Evolutionary conservation across 1,139 yeast species (phyloP).

Genomic region (Wickerhamiella pararugosa): DNA sequence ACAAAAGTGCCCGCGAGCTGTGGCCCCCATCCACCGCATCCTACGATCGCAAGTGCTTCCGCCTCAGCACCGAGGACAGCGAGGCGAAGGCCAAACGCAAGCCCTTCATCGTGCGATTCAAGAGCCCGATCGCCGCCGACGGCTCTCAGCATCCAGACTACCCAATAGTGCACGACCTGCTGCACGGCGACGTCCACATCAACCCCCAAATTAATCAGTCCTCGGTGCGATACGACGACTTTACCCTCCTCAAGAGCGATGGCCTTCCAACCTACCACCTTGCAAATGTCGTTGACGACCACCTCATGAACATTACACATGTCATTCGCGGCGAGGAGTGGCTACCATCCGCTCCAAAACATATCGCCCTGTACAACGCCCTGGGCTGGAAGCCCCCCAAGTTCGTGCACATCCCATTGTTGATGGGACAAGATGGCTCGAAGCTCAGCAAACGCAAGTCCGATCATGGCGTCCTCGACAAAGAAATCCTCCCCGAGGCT

Average conservation of each 20-base stretch:
- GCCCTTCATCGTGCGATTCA: conserved; percentile 23
- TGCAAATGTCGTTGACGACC: conserved; percentile 92
- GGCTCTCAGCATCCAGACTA: conserved; percentile 25
- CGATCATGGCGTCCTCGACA: conserved; percentile 37
- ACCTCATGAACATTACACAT: conserved; percentile 80
- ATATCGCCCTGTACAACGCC: conserved; percentile 69
- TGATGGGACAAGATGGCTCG: conserved; percentile 60
- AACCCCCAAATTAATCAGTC: conserved; percentile 61
- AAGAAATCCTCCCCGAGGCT: conserved; percentile 64
- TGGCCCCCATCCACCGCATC: conserved; percentile 87
- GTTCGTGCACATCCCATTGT: conserved; percentile 77
- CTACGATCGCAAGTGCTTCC: conserved; percentile 68
- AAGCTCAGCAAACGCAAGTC: conserved; percentile 79
- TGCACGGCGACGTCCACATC: conserved; percentile 61
- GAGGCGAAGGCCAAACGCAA: conserved; percentile 23
- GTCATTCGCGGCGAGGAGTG: conserved; percentile 97
- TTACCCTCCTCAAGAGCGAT: conserved; percentile 76
- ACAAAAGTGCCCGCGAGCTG: conserved; percentile 57
- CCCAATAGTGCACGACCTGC: conserved; percentile 50
- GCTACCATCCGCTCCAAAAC: conserved; percentile 93
- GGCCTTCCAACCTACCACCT: conserved; percentile 92
- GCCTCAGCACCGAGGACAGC: conserved; percentile 31
- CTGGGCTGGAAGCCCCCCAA: conserved; percentile 77
- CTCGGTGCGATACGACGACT: conserved; percentile 78
- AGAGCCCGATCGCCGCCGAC: conserved; percentile 41